A percentile compares a stretch with the other conserved stretches of the same genome.
These are phyloP conservation scores for Scheffersomyces cryptocercus DNA, from an alignment of 1,139 yeast species.

Conservation along the genomic window DNA sequence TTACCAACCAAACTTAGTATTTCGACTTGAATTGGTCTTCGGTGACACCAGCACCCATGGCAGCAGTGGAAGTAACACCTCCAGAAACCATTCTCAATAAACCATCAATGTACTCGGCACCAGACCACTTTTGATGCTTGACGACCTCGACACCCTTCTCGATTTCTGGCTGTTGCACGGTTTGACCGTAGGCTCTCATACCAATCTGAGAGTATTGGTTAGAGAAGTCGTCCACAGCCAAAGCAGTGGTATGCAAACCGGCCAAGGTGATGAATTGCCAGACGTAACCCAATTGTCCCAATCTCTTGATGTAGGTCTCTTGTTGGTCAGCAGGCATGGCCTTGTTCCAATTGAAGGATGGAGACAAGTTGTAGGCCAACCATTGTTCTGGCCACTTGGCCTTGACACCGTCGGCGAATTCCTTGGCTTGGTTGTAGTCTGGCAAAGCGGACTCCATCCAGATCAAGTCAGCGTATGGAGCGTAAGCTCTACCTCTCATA, in stretches of 20 bases:
- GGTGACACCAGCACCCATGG: constrained; percentile 98
- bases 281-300: constrained; percentile 87
- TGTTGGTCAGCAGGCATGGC: constrained; percentile 90
- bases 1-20: background rate
- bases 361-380: constrained; percentile 95
- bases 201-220: constrained; percentile 78
- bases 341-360: constrained; percentile 96
- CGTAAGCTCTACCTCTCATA: constrained; percentile 94
- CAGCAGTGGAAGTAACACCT: constrained; percentile 94
- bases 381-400: constrained; percentile 83
- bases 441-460: constrained; percentile 99
- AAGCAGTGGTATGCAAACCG: constrained; percentile 94
- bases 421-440: constrained; percentile 90
- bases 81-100: constrained; percentile 89
- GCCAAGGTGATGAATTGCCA: constrained; percentile 99
- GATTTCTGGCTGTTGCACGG: constrained; percentile 86
- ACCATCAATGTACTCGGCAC: constrained; percentile 95
- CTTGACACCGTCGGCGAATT: constrained; percentile 90
- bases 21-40: constrained; percentile 82
- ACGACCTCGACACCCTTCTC: constrained; percentile 91
- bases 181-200: constrained; percentile 93
- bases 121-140: constrained; percentile 99
- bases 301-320: constrained; percentile 84
- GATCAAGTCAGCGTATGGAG: constrained; percentile 92
- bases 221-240: constrained; percentile 86